phyloP scores from a whole-genome alignment of 176 grass and related monocot species.

The Melocanna baccifera region DNA sequence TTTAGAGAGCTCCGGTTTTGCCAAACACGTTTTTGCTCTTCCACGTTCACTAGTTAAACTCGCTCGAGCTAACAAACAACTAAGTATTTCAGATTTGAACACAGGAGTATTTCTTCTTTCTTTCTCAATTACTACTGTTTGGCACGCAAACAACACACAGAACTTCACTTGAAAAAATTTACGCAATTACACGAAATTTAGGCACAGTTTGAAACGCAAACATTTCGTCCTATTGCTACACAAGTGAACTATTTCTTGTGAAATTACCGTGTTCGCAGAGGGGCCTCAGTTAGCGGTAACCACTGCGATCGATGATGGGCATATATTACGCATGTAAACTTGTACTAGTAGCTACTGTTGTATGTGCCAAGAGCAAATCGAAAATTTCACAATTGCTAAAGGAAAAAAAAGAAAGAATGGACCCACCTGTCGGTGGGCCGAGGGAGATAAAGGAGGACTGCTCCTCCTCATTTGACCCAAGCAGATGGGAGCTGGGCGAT shows the following conservation, averaged over 20 bases:
- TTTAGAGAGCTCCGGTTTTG: neutral
- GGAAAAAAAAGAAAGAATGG: too few species aligned
- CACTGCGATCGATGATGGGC: neutral
- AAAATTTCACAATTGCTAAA: too few species aligned
- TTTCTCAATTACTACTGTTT: neutral
- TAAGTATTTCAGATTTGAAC: neutral
- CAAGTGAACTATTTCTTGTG: neutral
- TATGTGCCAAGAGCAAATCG: too few species aligned
- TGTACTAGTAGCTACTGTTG: neutral
- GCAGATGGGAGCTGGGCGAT: too few species aligned
- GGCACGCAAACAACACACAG: neutral
- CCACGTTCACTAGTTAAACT: neutral
- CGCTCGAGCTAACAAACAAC: neutral
- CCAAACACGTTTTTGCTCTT: neutral
- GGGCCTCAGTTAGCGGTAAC: neutral
- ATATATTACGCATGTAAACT: neutral
- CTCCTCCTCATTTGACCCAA: too few species aligned
- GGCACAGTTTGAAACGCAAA: fast-evolving
- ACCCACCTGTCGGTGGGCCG: too few species aligned
- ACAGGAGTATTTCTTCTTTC: neutral
- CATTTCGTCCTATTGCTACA: neutral
- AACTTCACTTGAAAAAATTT: neutral
- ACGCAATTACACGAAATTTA: neutral
- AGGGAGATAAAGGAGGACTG: too few species aligned
- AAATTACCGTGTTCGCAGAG: fast-evolving